Percentiles rank a stretch among this genome's conserved stretches.
Evolutionary conservation across 179 eudicot species (phyloP).

Genomic region (Actinidia polygama): DNA sequence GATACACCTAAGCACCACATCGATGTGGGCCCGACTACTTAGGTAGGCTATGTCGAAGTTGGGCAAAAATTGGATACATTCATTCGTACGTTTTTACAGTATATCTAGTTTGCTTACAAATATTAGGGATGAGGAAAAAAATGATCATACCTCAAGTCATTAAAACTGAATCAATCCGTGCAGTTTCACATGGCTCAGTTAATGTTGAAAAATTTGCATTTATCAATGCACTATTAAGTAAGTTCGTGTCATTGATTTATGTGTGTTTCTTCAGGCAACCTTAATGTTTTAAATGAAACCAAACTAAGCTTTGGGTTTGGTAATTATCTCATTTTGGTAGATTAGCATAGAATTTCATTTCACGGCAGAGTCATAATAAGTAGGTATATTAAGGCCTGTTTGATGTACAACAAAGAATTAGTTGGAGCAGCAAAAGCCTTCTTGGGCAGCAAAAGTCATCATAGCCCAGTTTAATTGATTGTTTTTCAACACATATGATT

Average conservation of each 20-base stretch:
- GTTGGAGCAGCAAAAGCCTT: not conserved
- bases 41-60: no score
- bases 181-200: conserved; percentile 87
- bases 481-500: not conserved
- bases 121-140: no score
- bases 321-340: not conserved
- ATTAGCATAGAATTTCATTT: not conserved
- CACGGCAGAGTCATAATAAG: not conserved
- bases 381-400: not conserved
- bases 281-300: not conserved
- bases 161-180: no score
- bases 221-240: conserved; percentile 87
- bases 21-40: no score
- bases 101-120: no score
- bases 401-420: not conserved
- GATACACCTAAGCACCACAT: no score
- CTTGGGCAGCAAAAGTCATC: not conserved
- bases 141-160: no score
- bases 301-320: not conserved
- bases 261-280: not conserved
- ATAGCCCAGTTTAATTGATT: not conserved
- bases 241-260: conserved; percentile 27
- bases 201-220: conserved; percentile 99
- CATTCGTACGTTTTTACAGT: no score
- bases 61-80: no score